A percentile compares a stretch with the other conserved stretches of the same genome.
These are phyloP conservation scores for Phytopythium aichiense DNA, from an alignment of 352 stramenopile genomes.

Conservation along the genomic window DNA sequence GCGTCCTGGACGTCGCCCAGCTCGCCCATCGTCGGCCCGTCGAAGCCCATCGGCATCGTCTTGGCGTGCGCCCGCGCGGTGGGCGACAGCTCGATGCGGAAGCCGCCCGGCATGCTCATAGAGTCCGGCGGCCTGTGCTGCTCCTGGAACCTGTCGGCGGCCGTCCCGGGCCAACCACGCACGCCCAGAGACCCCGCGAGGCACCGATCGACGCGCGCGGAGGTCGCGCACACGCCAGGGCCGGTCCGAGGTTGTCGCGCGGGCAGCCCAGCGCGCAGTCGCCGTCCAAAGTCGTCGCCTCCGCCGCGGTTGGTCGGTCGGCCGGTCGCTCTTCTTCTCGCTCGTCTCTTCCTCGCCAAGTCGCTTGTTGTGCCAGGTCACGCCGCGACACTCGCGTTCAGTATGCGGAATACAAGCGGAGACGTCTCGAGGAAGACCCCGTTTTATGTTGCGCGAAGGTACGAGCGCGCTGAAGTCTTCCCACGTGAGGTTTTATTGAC, in stretches of 20 bases:
- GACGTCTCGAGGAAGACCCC: not conserved
- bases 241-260: not conserved
- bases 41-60: not conserved
- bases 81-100: slow-evolving; percentile 3
- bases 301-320: not conserved
- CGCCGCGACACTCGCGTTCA: no score
- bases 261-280: not conserved
- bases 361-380: not conserved
- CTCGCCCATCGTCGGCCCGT: not conserved
- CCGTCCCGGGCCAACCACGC: not conserved
- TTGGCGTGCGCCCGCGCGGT: slow-evolving; percentile 2
- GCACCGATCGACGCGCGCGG: not conserved
- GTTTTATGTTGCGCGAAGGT: slow-evolving; percentile 8
- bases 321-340: not conserved
- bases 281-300: not conserved
- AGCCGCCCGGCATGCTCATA: slow-evolving; percentile 3
- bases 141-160: not conserved
- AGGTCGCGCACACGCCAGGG: not conserved
- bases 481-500: not conserved
- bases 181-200: not conserved
- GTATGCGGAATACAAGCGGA: not conserved
- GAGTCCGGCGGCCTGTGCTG: not conserved
- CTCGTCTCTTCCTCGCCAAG: not conserved
- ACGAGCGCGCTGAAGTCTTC: slow-evolving; percentile 7
- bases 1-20: not conserved